Base-by-base conservation (phyloP, 2,329 filamentous ascomycete genomes). In the Cyclaneusma minus region DNA sequence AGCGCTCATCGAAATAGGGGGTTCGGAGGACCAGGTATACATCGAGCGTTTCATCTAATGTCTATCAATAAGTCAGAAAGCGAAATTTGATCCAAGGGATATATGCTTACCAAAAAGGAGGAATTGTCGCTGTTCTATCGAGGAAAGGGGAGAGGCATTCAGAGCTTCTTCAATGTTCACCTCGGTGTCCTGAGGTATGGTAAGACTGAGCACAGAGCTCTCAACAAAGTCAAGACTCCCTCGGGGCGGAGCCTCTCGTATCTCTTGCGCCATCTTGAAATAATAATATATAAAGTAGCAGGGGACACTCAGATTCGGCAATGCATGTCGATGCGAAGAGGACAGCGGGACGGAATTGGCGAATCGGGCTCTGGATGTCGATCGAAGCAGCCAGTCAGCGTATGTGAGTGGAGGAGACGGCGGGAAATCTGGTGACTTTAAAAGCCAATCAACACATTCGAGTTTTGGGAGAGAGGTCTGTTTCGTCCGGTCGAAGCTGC, bases 71-170 rank as follows among this genome's bases (percentile, higher is more conserved):
- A 64, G 63, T 54, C 56, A 52, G 50, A 54, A 42, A 43, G 35
- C 37, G 37, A 44, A 34, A 38, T 37, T 42, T 41, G 39, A 30
- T 32, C 26, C 28, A 32, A 35, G 29, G 32, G 39, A 38, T 32
- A n/a, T n/a, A 29, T 24, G 49, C 65, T 38, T 58, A 83, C 79
- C 79, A 44, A 84, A 82, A 45, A 80, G 77, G 20, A 85, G 55
- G 29, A 63, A 61, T 20, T 75, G 62, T 36, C 78, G 62, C 39
- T 69, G 64, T 22, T 65, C 53, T 41, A 82, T 60, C 11, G 62
- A 62, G 27, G 76, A 58, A 34, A 57, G 52, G 38, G 53, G 54
- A 35, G 55, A 47, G 34, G 40, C 52, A 28, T 52, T 52, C 29
- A 74, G 58, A 2, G 52, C 51, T 13, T 65, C 53, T 30, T 70